Percentiles rank a stretch among this genome's conserved stretches.
phyloP scores from a whole-genome alignment of 176 grass and related monocot species.

The Carex kokanica region DNA sequence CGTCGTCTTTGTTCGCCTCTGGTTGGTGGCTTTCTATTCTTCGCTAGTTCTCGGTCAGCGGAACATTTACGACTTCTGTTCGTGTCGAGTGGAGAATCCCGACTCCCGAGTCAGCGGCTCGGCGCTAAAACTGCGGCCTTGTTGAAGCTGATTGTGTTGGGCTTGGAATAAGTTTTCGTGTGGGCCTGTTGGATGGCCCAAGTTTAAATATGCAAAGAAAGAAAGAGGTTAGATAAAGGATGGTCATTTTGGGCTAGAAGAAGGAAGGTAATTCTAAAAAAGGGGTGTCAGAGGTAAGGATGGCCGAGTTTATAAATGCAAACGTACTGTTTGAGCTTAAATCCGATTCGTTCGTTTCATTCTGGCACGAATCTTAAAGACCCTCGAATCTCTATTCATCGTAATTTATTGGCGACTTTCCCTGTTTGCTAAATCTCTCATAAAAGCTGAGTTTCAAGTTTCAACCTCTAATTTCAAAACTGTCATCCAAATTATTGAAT shows the following conservation, averaged over 20 bases:
- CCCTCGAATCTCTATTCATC: no score
- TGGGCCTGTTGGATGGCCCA: background rate
- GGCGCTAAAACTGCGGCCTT: background rate
- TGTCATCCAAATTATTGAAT: no score
- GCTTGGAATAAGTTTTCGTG: background rate
- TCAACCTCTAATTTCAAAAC: no score
- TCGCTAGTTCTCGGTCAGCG: background rate
- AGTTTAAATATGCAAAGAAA: no score
- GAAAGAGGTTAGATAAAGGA: background rate
- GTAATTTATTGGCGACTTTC: no score
- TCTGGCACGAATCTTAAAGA: no score
- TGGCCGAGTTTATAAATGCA: no score
- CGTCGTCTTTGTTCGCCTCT: constrained; percentile 8
- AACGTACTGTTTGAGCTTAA: no score
- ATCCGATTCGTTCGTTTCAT: no score
- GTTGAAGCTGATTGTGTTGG: background rate
- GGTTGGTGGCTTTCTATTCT: background rate
- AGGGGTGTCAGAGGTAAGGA: no score
- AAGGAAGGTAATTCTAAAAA: background rate
- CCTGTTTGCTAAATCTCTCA: no score
- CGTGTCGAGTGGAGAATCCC: background rate
- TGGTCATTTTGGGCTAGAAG: background rate
- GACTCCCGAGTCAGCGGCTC: background rate
- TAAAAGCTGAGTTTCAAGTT: no score
- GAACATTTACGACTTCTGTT: background rate